Evolutionary conservation across 208 protist genomes (phyloP), one percentile per base, ranked within the genome.

Genomic region (Naegleria gruberi): DNA sequence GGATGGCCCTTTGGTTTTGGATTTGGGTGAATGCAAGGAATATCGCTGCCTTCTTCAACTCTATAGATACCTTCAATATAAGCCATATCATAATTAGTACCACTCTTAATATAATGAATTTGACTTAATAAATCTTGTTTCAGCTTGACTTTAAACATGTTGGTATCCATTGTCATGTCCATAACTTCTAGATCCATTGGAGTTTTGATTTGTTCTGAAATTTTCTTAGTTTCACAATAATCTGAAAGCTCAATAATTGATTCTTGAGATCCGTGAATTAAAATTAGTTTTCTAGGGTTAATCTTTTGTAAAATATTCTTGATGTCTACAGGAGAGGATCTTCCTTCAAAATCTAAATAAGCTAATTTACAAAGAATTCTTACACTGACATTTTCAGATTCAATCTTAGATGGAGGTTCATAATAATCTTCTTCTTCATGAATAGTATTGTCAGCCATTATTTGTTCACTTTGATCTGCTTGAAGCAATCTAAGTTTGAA

Each of bases 311-410:
- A 40, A 89, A 89, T 89, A 10, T 65, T 89, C 34, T 77, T 73
- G 26, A 89, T 37, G 10, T 17, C 17, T 8, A 46, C 15, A 30
- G 12, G 1, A 19, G 57, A 30, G 1, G 86, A 65, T 89, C 86
- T 73, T 81, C 86, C 86, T 77, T 89, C 86, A 89, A 77, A 89
- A 15, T 89, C 51, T 46, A 89, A 81, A 45, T 47, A 77, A 4
- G 7, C 12, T 19, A 89, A 19, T 46, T 43, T 46, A 73, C 47
- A 89, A 30, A n/a, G 37, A 6, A 77, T 46, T 37, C n/a, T 4
- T 30, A 45, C 8, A 73, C 6, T 44, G 5, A 77, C 10, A 30
- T 73, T n/a, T 45, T 89, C 51, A 10, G 0, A 30, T 10, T 65
- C 51, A 89, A 37, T 47, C 40, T 89, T 89, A 23, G 86, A 65